Evolutionary conservation across 306 rosid genomes (phyloP), one percentile per base, ranked within the genome.

Genomic region (Lagenaria siceraria): DNA sequence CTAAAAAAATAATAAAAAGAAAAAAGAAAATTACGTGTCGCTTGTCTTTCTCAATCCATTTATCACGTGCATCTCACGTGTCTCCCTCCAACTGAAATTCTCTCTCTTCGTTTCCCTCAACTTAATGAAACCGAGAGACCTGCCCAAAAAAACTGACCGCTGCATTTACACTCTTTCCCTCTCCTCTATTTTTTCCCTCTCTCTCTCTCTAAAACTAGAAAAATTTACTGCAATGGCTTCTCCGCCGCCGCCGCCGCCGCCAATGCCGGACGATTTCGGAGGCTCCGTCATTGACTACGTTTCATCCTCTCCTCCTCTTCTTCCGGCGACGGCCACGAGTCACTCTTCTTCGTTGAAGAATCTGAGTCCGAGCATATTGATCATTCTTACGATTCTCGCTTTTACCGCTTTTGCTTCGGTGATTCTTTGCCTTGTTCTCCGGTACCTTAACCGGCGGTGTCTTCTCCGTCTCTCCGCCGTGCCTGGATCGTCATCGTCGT

Each of bases 401-500:
- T 27, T 78, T 29, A 78, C 80, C 0, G 75, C 46, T 5, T 29
- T 78, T 11, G 53, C 80, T 65, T 78, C 80, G 19, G 65, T 51
- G 7, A 63, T 54, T 21, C 63, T 78, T 40, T 78, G 80, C 7
- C 75, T 78, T 48, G 49, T 78, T 8, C 75, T 78, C 40, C 75
- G 80, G 0, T 65, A 64, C 53, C 75, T 78, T 10, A 78, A 78
- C 53, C 75, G 80, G 25, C 80, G 75, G 7, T 78, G 80, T 25
- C 75, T 78, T 38, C 75, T 65, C 22, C 80, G 72, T 5, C 68
- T 78, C 31, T 49, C 80, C 7, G 51, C 61, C n/a, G 15, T 35
- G 24, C 15, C 33, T 54, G 55, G 52, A 43, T 15, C 71, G 56
- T 40, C 70, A 31, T 77, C 80, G 0, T 43, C 75, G 1, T 70